These are phyloP conservation scores for Auriscalpium microsporum DNA, from an alignment of 768 basidiomycete genomes.

Conservation along the genomic window DNA sequence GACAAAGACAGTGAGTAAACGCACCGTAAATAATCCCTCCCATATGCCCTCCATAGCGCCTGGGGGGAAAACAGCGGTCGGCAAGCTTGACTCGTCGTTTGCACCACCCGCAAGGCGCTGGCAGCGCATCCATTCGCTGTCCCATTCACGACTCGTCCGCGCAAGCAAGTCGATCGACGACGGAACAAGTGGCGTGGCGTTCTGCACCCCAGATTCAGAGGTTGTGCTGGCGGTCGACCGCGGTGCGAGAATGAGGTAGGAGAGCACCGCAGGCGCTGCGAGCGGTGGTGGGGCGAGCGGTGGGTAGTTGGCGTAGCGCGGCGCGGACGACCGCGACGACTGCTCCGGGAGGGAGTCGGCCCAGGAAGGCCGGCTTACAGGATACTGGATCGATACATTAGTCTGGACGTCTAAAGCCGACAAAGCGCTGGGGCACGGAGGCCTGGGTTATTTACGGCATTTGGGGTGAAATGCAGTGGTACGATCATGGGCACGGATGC, in stretches of 20 bases:
- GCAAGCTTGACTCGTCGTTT: conserved; percentile 25
- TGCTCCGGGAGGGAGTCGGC: conserved; percentile 39
- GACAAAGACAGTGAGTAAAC: conserved; percentile 17
- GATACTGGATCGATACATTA: conserved; percentile 38
- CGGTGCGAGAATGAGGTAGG: conserved; percentile 49
- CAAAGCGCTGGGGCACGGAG: neutral
- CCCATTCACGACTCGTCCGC: conserved; percentile 48
- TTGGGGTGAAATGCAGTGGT: too few relatives aligned
- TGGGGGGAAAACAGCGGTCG: conserved; percentile 44
- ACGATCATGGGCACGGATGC: too few relatives aligned
- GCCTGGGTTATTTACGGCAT: neutral
- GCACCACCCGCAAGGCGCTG: conserved; percentile 21
- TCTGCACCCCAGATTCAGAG: conserved; percentile 2
- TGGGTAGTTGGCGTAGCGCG: conserved; percentile 29
- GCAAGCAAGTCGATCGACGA: conserved; percentile 13
- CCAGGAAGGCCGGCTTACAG: conserved; percentile 51
- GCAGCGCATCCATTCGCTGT: conserved; percentile 61
- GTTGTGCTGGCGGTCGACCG: conserved; percentile 15
- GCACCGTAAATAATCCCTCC: conserved; percentile 73
- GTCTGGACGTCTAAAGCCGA: neutral
- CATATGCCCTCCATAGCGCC: conserved; percentile 72
- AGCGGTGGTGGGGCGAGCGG: conserved; percentile 50
- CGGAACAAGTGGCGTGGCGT: conserved; percentile 19
- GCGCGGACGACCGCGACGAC: neutral
- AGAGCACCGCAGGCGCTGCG: conserved; percentile 63